Evolutionary conservation across 2,329 filamentous ascomycete species (phyloP).

Genomic region (Aureobasidium sp.): DNA sequence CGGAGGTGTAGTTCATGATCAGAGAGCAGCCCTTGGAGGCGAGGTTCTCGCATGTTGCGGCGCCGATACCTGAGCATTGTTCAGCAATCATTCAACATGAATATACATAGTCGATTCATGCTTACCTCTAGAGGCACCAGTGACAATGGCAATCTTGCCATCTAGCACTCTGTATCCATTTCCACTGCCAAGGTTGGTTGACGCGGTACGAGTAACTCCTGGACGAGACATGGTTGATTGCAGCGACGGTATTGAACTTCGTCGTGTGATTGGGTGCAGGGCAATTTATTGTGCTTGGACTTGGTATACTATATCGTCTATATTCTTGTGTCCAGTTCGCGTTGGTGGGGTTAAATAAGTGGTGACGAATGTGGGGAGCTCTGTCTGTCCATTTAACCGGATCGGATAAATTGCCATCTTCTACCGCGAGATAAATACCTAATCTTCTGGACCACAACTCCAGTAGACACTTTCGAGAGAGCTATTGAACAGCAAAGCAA

Average conservation of each 20-base stretch:
- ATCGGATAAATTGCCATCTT: not conserved
- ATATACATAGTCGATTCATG: not conserved
- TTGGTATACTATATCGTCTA: not conserved
- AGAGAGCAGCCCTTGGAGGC: slow-evolving; percentile 64
- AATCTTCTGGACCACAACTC: not conserved
- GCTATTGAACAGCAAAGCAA: not conserved
- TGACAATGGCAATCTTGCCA: slow-evolving; percentile 72
- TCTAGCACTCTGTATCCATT: slow-evolving; percentile 41
- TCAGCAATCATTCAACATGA: not conserved
- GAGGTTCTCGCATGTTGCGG: slow-evolving; percentile 60
- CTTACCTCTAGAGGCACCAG: slow-evolving; percentile 69
- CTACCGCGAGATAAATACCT: not conserved
- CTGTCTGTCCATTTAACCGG: not conserved
- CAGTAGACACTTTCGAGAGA: not conserved
- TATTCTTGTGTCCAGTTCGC: not conserved
- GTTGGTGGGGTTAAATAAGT: not conserved
- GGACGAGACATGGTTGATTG: slow-evolving; percentile 33
- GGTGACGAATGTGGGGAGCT: not conserved
- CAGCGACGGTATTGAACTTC: not conserved
- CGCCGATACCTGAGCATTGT: slow-evolving; percentile 56
- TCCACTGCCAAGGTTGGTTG: slow-evolving; percentile 33
- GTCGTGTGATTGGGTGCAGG: not conserved
- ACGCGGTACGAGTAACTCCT: slow-evolving; percentile 29
- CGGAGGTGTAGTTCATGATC: slow-evolving; percentile 65
- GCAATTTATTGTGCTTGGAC: not conserved